Evolutionary conservation across 768 basidiomycete species (phyloP).

Genomic region (Cyathus striatus): DNA sequence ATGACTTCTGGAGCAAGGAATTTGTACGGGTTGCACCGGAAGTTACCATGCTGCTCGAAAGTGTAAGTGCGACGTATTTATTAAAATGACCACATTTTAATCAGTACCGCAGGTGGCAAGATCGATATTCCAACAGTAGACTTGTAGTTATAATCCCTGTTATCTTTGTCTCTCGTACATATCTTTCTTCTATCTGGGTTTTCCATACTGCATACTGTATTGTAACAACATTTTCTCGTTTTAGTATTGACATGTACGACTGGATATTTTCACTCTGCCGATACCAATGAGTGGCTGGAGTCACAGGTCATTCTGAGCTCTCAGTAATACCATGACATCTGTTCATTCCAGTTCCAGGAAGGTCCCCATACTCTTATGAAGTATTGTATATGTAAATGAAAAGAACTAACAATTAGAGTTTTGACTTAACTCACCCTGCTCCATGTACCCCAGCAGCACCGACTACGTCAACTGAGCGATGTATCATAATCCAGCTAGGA

Average conservation of each 20-base stretch:
- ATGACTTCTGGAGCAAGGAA: conserved; percentile 87
- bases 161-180: conserved; percentile 63
- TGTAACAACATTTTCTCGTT: conserved; percentile 68
- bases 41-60: conserved; percentile 79
- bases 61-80: conserved; percentile 44
- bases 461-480: conserved; percentile 41
- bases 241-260: conserved; percentile 44
- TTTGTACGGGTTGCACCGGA: conserved; percentile 84
- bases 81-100: conserved; percentile 4
- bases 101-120: conserved; percentile 54
- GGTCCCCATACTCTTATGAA: conserved; percentile 22
- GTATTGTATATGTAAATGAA: too few species aligned
- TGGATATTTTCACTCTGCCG: background rate
- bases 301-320: background rate
- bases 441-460: conserved; percentile 74
- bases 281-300: background rate
- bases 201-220: conserved; percentile 73
- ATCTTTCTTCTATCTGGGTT: conserved; percentile 66
- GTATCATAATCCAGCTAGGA: conserved; percentile 75
- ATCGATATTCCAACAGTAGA: conserved; percentile 77
- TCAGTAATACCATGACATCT: conserved; percentile 44
- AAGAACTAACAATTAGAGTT: too few species aligned
- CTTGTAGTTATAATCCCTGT: conserved; percentile 60
- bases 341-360: conserved; percentile 40
- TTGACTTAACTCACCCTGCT: conserved; percentile 60